Base-by-base conservation (phyloP, 2,329 filamentous ascomycete species). In the Raffaelea ambrosiae region DNA sequence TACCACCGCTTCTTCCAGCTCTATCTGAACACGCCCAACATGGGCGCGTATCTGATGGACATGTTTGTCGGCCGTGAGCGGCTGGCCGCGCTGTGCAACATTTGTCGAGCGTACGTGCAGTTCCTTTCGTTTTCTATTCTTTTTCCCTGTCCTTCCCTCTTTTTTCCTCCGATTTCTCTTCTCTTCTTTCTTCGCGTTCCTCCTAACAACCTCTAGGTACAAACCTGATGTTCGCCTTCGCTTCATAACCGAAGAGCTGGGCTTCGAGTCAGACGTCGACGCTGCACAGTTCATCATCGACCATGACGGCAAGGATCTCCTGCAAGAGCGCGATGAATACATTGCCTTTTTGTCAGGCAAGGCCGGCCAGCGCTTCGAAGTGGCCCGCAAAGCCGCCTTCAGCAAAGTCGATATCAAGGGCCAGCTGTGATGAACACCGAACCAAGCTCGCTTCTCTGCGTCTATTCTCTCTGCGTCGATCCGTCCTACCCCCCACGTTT, bases 31-130 rank as follows among this genome's bases (percentile, higher is more conserved):
- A 90, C 90, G 21, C 90, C 89, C 44, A 94, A 95, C 61, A 95
- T 98, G 90, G 91, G 93, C 53, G 89, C 86, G 58, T 97, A 97
- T 68, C 79, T 98, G 45, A 95, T 98, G 87, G 93, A 98, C 72
- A 96, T 95, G 88, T 97, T 98, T 72, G 86, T 97, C 64, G 83
- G 83, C 60, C 84, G 93, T 62, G 91, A 98, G 72, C 87, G 93
- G 59, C 79, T 98, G 56, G 83, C 85, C 62, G 93, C 93, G 55
- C 71, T 98, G 62, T 84, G 88, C 65, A 88, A 84, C 64, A 93
- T 98, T 58, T 95, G 89, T 79, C 94, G 79, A 87, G 83, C 87
- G 93, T 98, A 72, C 73, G 91, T 47, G 3, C 20, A 5, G n/a
- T 41, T 19, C 20, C n/a, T 31, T 18, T 18, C 22, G 23, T 8